phyloP scores from a whole-genome alignment of 768 basidiomycete species.

The Tricholoma bakamatsutake region DNA sequence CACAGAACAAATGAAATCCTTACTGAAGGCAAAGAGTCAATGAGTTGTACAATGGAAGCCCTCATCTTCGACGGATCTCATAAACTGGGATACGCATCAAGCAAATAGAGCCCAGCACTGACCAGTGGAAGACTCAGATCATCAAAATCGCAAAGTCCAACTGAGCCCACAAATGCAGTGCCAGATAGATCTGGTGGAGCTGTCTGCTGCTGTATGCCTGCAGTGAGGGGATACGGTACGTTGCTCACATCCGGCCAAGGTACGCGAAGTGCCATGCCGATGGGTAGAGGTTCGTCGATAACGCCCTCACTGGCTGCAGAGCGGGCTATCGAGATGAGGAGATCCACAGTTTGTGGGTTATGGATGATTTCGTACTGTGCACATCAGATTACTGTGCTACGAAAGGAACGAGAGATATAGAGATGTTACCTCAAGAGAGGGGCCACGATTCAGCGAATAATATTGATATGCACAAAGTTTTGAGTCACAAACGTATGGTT shows the following conservation, averaged over 20 bases:
- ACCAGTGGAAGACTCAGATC: slow-evolving; percentile 32
- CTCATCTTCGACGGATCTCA: slow-evolving; percentile 36
- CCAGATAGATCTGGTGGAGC: not conserved
- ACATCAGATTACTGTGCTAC: not conserved
- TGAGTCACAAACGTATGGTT: slow-evolving; percentile 67
- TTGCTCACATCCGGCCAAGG: slow-evolving; percentile 25
- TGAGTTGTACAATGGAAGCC: slow-evolving; percentile 32
- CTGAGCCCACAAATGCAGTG: slow-evolving; percentile 13
- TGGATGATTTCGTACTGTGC: slow-evolving; percentile 62
- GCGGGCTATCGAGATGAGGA: slow-evolving; percentile 61
- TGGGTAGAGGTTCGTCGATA: slow-evolving; percentile 52
- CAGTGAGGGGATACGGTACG: not conserved
- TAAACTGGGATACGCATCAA: not conserved
- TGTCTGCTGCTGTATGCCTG: not conserved
- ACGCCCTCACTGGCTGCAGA: slow-evolving; percentile 46
- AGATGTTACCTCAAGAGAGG: slow-evolving; percentile 53
- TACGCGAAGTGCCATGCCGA: slow-evolving; percentile 57
- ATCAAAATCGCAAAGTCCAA: slow-evolving; percentile 52
- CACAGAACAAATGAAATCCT: slow-evolving; percentile 9
- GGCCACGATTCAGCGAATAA: slow-evolving; percentile 57
- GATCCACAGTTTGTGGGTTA: slow-evolving; percentile 59
- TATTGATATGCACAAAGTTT: slow-evolving; percentile 68
- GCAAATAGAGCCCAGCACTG: slow-evolving; percentile 1
- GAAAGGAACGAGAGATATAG: not conserved
- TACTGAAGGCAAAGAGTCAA: slow-evolving; percentile 46